phyloP scores from a whole-genome alignment of 2,329 filamentous ascomycete species.

The Microdochium nivale region DNA sequence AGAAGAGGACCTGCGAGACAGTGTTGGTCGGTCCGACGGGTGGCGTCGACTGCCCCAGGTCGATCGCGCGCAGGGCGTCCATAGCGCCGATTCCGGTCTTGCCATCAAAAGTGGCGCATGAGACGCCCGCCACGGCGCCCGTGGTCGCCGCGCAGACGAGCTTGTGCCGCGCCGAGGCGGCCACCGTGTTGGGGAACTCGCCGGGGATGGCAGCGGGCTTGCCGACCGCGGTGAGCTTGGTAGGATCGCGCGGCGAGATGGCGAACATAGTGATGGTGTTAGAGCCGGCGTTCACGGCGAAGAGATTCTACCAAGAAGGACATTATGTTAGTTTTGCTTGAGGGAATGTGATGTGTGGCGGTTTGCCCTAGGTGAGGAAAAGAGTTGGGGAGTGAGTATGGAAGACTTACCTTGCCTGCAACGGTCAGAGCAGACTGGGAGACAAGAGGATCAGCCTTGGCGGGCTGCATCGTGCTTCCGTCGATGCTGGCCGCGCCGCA shows the following conservation, averaged over 20 bases:
- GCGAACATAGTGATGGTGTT: constrained; percentile 42
- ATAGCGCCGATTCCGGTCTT: constrained; percentile 28
- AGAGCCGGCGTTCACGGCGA: constrained; percentile 46
- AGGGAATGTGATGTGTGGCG: background rate
- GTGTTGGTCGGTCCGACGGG: constrained; percentile 49
- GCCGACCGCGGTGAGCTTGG: constrained; percentile 33
- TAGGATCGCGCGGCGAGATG: constrained; percentile 31
- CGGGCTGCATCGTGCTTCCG: constrained; percentile 23
- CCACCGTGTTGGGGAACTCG: constrained; percentile 44
- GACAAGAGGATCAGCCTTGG: constrained; percentile 39
- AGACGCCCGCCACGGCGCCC: constrained; percentile 22
- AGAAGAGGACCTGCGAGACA: constrained; percentile 53
- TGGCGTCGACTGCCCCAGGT: constrained; percentile 47
- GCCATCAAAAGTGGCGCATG: constrained; percentile 12
- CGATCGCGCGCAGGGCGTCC: constrained; percentile 36
- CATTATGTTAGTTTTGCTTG: background rate
- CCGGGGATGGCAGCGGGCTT: constrained; percentile 32
- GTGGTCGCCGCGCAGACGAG: constrained; percentile 24
- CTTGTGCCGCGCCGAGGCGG: constrained; percentile 31
- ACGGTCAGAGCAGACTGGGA: constrained; percentile 41
- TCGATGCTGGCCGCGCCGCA: constrained; percentile 32
- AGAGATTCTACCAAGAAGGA: constrained; percentile 30
- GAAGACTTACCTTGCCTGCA: constrained; percentile 35
- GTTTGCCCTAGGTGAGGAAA: background rate
- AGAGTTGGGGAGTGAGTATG: background rate